Evolutionary conservation across 495 filamentous ascomycete species (phyloP), one percentile per base, ranked within the genome.

Genomic region (Penicillium soppii): DNA sequence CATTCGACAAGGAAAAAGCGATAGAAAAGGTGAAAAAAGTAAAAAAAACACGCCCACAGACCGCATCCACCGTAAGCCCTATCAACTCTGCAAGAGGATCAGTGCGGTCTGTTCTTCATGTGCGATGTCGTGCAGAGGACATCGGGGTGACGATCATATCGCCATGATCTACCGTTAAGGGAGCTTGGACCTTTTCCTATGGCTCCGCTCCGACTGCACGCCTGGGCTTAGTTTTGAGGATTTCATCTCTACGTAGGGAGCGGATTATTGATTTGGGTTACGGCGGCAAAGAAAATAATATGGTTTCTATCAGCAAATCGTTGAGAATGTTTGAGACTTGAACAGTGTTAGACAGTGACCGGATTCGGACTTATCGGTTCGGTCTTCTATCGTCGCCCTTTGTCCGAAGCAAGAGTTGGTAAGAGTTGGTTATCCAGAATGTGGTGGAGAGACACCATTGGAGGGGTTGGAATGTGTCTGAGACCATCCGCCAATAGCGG

Each of bases 391-490:
- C n/a, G n/a, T 9, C 25, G 10, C 3, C 29, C 29, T 35, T 47
- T 4, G 19, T 25, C 20, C 12, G 6, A 36, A 46, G 13, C 41
- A 26, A 26, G 15, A 16, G 15, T 15, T 36, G 29, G 29, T 12
- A 40, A 5, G 21, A 40, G 41, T 23, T 54, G 42, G 50, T 58
- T 37, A 27, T 35, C 51, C 10, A 53, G 62, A 58, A 63, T 66
- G 60, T 58, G 59, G 59, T 54, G 48, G 48, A 46, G 50, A 32
- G 27, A 51, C 41, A 46, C 19, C 29, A 56, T 47, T 45, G 49
- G 62, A 45, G 42, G 49, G 56, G 45, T 50, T 55, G 59, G 62
- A 65, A 65, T 65, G 62, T 65, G 62, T 65, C 62, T 57, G 46
- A 47, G 54, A 44, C 22, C 30, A 39, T 17, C 22, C 35, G 29